Base-by-base conservation (phyloP, 768 basidiomycete genomes). In the Strobilomyces dryophilus region DNA sequence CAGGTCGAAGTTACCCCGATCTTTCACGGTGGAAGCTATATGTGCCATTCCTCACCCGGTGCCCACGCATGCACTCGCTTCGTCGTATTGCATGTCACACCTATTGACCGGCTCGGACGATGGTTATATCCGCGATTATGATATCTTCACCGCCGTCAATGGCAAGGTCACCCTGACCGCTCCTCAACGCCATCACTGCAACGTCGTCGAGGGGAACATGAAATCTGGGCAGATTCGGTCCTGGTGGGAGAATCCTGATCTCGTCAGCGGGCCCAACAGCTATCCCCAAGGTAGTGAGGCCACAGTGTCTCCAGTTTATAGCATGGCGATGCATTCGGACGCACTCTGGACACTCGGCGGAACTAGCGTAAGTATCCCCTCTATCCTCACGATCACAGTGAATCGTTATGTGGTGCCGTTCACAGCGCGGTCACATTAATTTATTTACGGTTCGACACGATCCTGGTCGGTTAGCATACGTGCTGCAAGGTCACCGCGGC, bases 341-440 rank as follows among this genome's bases (percentile, higher is more conserved):
- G 97, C 91, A 12, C 73, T 99, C 9, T 99, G 94, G 93, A 79
- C 87, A 17, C 75, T 98, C 52, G 85, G 89, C 21, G 97, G 97
- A 14, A 89, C 87, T 34, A 81, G 90, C 61, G 94, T 95, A 70
- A 57, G 85, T 71, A 57, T 52, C 49, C 35, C 49, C 35, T 49
- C 27, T 57, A 49, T 53, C 54, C 31, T 56, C 54, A 39, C 35
- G 8, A 21, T 64, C 62, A 56, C 59, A 45, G 52, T 56, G 46
- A 57, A 61, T 42, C n/a, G 37, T 48, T 53, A 31, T 54, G 39
- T 58, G 56, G 54, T 52, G 54, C 59, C 40, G 57, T 59, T 27
- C 34, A 52, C 52, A 95, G 94, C 77, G 80, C 59, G 97, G 95
- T n/a, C 79, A 85, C 59, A 88, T 99, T 66, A 94, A 94, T 68